Evolutionary conservation across 2,329 filamentous ascomycete genomes (phyloP), one percentile per base, ranked within the genome.

Genomic region (Metarhizium brunneum): DNA sequence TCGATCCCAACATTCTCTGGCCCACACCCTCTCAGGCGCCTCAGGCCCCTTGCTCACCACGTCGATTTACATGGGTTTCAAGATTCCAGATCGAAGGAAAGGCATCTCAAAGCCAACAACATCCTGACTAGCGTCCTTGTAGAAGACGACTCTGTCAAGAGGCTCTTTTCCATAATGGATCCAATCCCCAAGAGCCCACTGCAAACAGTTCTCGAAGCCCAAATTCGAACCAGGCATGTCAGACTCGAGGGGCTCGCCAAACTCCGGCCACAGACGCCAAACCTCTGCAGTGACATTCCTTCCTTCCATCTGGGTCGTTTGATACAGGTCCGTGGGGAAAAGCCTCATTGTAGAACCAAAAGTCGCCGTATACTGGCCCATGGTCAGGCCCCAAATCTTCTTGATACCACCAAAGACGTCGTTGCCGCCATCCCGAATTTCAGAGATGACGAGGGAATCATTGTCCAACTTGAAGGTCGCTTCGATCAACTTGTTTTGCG

Each of bases 151-250:
- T 7, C 65, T 58, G 48, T 72, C 68, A 11, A 72, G 40, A 2
- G 69, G 63, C 55, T 71, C 63, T 10, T 66, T 60, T 0, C 67
- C 68, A 54, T 72, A 72, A 32, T 69, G 64, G 25, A 72, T 57
- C 68, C 66, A 73, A 38, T 71, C 68, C 0, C 63, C 64, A 4
- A 68, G 55, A 38, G 63, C 66, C 69, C 68, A 72, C 3, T 62
- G 59, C 1, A 62, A 30, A 43, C 68, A 71, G 18, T 63, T 62
- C n/a, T 63, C 56, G 1, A 56, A 54, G 11, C 61, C 56, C 13
- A 68, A 40, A 0, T 52, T 55, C 6, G 55, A 54, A 0, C 64
- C 64, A 0, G 69, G 68, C 2, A 73, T 59, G 32, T 70, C 66
- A 0, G 67, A 68, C 14, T 55, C 10, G 2, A 47, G 38, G 0